phyloP scores from a whole-genome alignment of 2,329 filamentous ascomycete species.

The Hypoxylon sp. region DNA sequence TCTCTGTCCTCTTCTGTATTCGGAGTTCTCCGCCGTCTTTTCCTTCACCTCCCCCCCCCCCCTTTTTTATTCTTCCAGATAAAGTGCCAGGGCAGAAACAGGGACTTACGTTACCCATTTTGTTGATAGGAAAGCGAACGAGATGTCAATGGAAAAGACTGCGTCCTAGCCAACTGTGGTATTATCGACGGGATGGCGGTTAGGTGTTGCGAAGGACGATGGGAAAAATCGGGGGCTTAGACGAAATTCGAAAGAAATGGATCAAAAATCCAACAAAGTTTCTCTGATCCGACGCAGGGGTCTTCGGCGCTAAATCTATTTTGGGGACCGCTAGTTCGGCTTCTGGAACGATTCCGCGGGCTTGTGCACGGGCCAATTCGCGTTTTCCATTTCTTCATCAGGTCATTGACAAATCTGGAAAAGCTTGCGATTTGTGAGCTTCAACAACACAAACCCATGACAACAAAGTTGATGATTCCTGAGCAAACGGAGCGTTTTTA shows the following conservation, averaged over 20 bases:
- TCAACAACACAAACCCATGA: not conserved
- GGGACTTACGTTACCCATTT: constrained; percentile 51
- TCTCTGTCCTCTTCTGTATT: constrained; percentile 10
- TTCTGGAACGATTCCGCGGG: constrained; percentile 34
- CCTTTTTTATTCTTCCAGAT: not conserved
- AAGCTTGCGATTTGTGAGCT: not conserved
- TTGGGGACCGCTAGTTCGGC: constrained; percentile 20
- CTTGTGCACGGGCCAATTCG: constrained; percentile 6
- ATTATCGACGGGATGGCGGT: constrained; percentile 37
- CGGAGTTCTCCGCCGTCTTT: constrained; percentile 25
- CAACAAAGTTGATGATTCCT: not conserved
- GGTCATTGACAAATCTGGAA: not conserved
- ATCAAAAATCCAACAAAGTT: constrained; percentile 18
- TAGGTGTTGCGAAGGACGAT: constrained; percentile 32
- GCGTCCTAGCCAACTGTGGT: constrained; percentile 8
- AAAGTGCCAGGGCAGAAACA: not conserved
- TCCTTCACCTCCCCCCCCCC: not conserved
- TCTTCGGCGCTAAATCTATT: constrained; percentile 38
- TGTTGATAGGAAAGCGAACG: constrained; percentile 21
- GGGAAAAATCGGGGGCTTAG: constrained; percentile 31
- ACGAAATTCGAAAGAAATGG: constrained; percentile 37
- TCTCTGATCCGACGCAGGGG: constrained; percentile 35
- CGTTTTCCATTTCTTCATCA: constrained; percentile 10
- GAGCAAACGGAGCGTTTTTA: not conserved
- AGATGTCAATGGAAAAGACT: constrained; percentile 2